Conservation (phyloP, 2,329 filamentous ascomycete species). For the Xylariaceae sp. region DNA sequence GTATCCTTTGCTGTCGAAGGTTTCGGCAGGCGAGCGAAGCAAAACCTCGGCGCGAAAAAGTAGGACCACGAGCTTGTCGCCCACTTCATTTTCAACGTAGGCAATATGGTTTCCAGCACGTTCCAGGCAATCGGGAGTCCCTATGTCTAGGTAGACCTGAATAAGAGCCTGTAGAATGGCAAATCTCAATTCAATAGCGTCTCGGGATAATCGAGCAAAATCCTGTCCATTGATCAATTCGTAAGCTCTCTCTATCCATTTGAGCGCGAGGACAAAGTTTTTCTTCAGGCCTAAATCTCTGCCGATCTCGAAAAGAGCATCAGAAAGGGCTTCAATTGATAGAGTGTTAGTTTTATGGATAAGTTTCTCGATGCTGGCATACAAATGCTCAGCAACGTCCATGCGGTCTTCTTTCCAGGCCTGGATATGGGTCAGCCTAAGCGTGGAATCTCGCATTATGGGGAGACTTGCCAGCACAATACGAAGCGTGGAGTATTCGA, state of each 20-base stretch:
- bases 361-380: conserved; percentile 49
- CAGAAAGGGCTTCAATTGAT: conserved; percentile 56
- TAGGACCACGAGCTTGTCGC: conserved; percentile 58
- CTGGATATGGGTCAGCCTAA: conserved; percentile 38
- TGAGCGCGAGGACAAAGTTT: conserved; percentile 51
- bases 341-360: conserved; percentile 39
- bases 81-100: conserved; percentile 57
- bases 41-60: conserved; percentile 65
- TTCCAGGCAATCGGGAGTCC: conserved; percentile 39
- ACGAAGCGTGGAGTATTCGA: conserved; percentile 61
- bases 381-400: conserved; percentile 76
- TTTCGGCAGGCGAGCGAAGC: conserved; percentile 40
- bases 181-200: conserved; percentile 59
- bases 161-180: conserved; percentile 61
- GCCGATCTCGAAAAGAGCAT: conserved; percentile 69
- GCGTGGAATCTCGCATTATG: conserved; percentile 10
- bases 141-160: conserved; percentile 45
- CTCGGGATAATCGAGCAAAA: conserved; percentile 49
- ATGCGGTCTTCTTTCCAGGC: conserved; percentile 67
- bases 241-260: conserved; percentile 69
- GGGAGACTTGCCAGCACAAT: conserved; percentile 54
- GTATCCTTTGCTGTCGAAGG: conserved; percentile 46
- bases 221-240: conserved; percentile 52
- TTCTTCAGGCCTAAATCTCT: conserved; percentile 48
- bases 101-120: conserved; percentile 54